Evolutionary conservation across 352 stramenopile genomes (phyloP).

Genomic region (Globisporangium apiculatum): DNA sequence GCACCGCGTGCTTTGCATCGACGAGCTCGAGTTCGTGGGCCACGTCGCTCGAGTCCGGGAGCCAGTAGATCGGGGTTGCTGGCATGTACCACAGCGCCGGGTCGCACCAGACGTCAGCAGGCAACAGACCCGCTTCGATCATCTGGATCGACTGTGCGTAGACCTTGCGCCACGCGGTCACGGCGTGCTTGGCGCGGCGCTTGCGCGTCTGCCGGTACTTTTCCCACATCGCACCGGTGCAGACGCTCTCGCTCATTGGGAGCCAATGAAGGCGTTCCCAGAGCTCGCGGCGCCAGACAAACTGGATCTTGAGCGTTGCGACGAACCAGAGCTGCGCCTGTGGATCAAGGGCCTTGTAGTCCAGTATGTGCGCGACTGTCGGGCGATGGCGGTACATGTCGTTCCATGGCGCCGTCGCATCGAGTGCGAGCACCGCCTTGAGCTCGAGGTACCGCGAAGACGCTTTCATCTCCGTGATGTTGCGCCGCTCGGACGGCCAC

Average conservation of each 20-base stretch:
- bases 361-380: conserved; percentile 22
- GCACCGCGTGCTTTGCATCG: conserved; percentile 24
- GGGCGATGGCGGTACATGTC: conserved; percentile 29
- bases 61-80: conserved; percentile 29
- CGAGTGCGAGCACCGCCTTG: conserved; percentile 16
- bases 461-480: conserved; percentile 34
- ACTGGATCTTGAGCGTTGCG: conserved; percentile 30
- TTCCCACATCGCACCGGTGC: conserved; percentile 22
- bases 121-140: conserved; percentile 25
- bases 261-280: conserved; percentile 44
- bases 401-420: conserved; percentile 27
- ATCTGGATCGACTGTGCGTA: conserved; percentile 40
- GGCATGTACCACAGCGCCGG: conserved; percentile 41
- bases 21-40: conserved; percentile 15
- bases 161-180: conserved; percentile 31
- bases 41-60: conserved; percentile 22
- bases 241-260: conserved; percentile 37
- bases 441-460: conserved; percentile 26
- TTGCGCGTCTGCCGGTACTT: conserved; percentile 36
- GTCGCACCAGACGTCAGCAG: conserved; percentile 37
- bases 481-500: conserved; percentile 30
- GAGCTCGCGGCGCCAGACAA: conserved; percentile 34
- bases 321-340: conserved; percentile 23
- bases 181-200: conserved; percentile 26
- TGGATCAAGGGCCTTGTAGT: conserved; percentile 19